Conservation (phyloP, 352 stramenopile species). For the Aphanomyces euteiches region DNA sequence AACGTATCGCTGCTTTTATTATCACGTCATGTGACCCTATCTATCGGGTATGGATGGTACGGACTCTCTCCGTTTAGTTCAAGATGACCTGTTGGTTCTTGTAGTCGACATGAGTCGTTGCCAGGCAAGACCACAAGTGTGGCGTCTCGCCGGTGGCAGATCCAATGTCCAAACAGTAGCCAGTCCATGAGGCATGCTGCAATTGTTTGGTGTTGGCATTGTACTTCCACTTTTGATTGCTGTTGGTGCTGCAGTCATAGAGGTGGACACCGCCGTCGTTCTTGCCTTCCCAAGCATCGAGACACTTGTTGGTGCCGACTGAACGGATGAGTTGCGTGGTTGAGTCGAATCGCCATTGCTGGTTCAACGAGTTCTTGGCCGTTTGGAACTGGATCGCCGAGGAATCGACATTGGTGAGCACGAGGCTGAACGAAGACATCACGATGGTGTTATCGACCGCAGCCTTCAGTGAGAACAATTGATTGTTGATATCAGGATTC, state of each 20-base stretch:
- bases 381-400: neutral
- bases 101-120: too few relatives aligned
- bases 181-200: constrained; percentile 42
- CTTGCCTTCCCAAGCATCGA: constrained; percentile 35
- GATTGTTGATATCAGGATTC: neutral
- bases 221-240: constrained; percentile 56
- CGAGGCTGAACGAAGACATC: neutral
- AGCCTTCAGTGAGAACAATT: neutral
- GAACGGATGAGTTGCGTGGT: neutral
- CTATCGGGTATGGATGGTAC: too few relatives aligned
- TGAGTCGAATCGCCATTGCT: constrained; percentile 28
- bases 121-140: too few relatives aligned
- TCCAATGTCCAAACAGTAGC: too few relatives aligned
- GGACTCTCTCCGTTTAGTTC: too few relatives aligned
- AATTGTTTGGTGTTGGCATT: constrained; percentile 40
- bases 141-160: too few relatives aligned
- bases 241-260: constrained; percentile 47
- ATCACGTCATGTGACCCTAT: too few relatives aligned
- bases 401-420: neutral
- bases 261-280: constrained; percentile 50
- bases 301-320: neutral
- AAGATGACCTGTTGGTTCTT: too few relatives aligned
- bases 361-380: neutral
- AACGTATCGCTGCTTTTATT: too few relatives aligned
- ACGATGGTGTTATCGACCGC: neutral